These are phyloP conservation scores for Leishmania tarentolae DNA, from an alignment of 208 protist genomes.

Conservation along the genomic window DNA sequence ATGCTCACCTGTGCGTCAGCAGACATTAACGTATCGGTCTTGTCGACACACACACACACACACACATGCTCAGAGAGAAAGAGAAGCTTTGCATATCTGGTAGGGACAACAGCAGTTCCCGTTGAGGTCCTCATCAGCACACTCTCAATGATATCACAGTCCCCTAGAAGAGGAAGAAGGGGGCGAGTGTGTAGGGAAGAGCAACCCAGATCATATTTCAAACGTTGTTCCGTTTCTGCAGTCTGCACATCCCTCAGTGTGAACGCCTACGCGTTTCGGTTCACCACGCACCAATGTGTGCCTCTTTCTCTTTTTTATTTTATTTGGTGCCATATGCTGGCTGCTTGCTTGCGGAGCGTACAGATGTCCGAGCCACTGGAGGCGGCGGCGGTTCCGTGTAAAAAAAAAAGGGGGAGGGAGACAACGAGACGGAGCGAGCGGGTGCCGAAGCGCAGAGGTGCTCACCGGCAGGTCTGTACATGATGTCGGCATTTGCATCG, in stretches of 20 bases:
- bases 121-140: background rate
- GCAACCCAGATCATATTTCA: too few species aligned
- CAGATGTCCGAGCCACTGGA: too few species aligned
- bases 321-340: too few species aligned
- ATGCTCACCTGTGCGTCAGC: background rate
- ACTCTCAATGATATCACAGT: background rate
- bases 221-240: too few species aligned
- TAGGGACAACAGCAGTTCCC: background rate
- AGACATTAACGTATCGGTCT: background rate
- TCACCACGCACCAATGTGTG: background rate
- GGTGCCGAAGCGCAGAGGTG: too few species aligned
- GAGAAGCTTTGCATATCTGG: background rate
- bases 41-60: background rate
- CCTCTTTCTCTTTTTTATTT: background rate
- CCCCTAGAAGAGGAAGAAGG: background rate
- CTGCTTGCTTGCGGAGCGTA: background rate
- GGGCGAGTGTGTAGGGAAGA: background rate
- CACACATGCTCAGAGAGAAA: background rate
- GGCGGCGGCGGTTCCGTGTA: background rate
- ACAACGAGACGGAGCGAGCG: too few species aligned
- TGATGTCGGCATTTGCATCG: too few species aligned
- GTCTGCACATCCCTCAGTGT: constrained; percentile 4
- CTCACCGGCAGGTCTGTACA: too few species aligned
- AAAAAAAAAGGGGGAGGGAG: too few species aligned
- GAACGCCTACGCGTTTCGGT: background rate